Percentiles rank a stretch among this genome's conserved stretches.
Conservation (phyloP, 2,329 filamentous ascomycete species). For the Niveomyces coronatus region DNA sequence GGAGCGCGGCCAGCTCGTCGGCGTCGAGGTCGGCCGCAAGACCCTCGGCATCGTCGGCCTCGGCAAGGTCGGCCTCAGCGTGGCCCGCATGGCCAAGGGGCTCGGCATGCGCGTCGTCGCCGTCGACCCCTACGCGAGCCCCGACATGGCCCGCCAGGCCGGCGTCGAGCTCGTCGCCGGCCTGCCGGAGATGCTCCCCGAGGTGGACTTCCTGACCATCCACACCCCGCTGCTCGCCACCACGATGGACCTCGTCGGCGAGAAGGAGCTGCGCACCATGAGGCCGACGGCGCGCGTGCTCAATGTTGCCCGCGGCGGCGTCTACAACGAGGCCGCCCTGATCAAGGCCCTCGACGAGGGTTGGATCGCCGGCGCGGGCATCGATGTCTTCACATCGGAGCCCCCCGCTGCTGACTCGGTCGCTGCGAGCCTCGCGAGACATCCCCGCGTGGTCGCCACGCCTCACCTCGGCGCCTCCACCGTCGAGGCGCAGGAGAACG, state of each 20-base stretch:
- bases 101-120: slow-evolving; percentile 67
- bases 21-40: slow-evolving; percentile 69
- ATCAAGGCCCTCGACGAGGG: slow-evolving; percentile 59
- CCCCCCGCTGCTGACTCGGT: slow-evolving; percentile 47
- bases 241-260: slow-evolving; percentile 63
- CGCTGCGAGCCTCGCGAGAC: slow-evolving; percentile 53
- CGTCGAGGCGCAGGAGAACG: slow-evolving; percentile 74
- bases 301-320: slow-evolving; percentile 71
- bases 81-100: slow-evolving; percentile 68
- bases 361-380: slow-evolving; percentile 63
- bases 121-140: slow-evolving; percentile 68
- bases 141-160: slow-evolving; percentile 57
- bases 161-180: slow-evolving; percentile 52
- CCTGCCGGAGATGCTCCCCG: slow-evolving; percentile 49
- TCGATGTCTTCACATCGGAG: slow-evolving; percentile 73
- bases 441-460: slow-evolving; percentile 65
- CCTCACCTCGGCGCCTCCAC: slow-evolving; percentile 75
- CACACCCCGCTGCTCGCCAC: slow-evolving; percentile 72
- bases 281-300: slow-evolving; percentile 63
- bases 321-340: slow-evolving; percentile 67
- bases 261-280: slow-evolving; percentile 58
- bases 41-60: slow-evolving; percentile 66
- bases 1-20: slow-evolving; percentile 65
- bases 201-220: slow-evolving; percentile 67
- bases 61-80: slow-evolving; percentile 75